Evolutionary conservation across 2,329 filamentous ascomycete species (phyloP).

Genomic region (Cladosporium phlei): DNA sequence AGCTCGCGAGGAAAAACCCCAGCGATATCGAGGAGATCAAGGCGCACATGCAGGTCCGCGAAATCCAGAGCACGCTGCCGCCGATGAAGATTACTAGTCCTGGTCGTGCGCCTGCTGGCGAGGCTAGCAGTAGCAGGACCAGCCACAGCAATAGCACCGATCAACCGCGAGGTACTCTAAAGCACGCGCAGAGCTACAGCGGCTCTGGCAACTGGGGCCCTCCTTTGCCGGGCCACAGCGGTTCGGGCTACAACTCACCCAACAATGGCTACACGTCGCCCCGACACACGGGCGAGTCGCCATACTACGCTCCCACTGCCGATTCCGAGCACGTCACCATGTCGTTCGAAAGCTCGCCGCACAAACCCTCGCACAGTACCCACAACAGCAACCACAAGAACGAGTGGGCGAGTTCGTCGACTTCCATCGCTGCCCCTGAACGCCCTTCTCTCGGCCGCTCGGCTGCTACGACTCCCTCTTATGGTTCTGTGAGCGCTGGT

Average conservation of each 20-base stretch:
- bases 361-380: slow-evolving; percentile 21
- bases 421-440: slow-evolving; percentile 1
- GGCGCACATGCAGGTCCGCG: slow-evolving; percentile 47
- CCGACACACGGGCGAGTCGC: background rate
- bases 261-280: slow-evolving; percentile 32
- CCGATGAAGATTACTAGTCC: slow-evolving; percentile 69
- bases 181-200: slow-evolving; percentile 45
- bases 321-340: slow-evolving; percentile 43
- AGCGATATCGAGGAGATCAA: slow-evolving; percentile 74
- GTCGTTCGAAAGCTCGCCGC: slow-evolving; percentile 37
- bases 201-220: slow-evolving; percentile 4
- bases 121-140: no score
- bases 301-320: background rate
- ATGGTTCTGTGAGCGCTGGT: background rate
- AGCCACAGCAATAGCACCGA: slow-evolving; percentile 4
- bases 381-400: slow-evolving; percentile 13
- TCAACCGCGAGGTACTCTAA: slow-evolving; percentile 25
- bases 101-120: slow-evolving; percentile 28
- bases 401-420: no score
- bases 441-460: background rate
- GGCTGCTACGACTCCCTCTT: slow-evolving; percentile 4
- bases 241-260: slow-evolving; percentile 12
- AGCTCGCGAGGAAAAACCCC: slow-evolving; percentile 67
- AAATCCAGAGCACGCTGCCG: slow-evolving; percentile 82
- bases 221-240: slow-evolving; percentile 6